These are phyloP conservation scores for Microdochium nivale DNA, from an alignment of 2,329 filamentous ascomycete genomes.

Conservation along the genomic window DNA sequence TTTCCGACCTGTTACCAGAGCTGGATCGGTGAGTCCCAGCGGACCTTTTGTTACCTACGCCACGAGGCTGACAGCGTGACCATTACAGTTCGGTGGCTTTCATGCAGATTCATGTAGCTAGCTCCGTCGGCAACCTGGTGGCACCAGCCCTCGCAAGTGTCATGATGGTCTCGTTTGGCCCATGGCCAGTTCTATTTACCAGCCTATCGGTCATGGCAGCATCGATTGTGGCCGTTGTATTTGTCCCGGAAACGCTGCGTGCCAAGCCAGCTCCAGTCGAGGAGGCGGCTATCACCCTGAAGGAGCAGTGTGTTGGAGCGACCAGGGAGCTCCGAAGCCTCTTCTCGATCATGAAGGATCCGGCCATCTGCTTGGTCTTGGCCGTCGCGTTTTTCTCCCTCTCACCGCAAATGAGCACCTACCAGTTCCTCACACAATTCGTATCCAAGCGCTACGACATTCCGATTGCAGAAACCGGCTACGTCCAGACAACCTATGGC, in stretches of 20 bases:
- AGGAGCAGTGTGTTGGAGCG: neutral
- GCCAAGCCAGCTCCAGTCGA: conserved; percentile 7
- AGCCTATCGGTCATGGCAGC: conserved; percentile 8
- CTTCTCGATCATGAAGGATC: conserved; percentile 5
- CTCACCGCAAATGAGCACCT: conserved; percentile 6
- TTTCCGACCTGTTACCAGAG: conserved; percentile 26
- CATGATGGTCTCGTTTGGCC: conserved; percentile 23
- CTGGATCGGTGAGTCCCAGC: conserved; percentile 20
- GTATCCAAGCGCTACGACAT: conserved; percentile 20
- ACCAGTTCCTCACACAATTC: conserved; percentile 15
- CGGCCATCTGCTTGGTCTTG: conserved; percentile 8
- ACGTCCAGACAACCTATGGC: conserved; percentile 20
- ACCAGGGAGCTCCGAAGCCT: conserved; percentile 3
- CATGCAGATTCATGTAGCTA: conserved; percentile 19
- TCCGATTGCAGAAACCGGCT: conserved; percentile 19
- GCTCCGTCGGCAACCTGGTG: conserved; percentile 23
- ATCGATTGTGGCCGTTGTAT: conserved; percentile 11
- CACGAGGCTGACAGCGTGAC: neutral
- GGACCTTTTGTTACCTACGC: neutral
- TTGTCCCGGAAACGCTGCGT: conserved; percentile 18
- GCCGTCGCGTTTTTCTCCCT: conserved; percentile 16
- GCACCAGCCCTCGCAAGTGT: conserved; percentile 25
- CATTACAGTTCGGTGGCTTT: conserved; percentile 24
- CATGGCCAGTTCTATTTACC: conserved; percentile 15
- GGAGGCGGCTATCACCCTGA: neutral